phyloP scores from a whole-genome alignment of 768 basidiomycete species.

The Kwoniella botswanensis region DNA sequence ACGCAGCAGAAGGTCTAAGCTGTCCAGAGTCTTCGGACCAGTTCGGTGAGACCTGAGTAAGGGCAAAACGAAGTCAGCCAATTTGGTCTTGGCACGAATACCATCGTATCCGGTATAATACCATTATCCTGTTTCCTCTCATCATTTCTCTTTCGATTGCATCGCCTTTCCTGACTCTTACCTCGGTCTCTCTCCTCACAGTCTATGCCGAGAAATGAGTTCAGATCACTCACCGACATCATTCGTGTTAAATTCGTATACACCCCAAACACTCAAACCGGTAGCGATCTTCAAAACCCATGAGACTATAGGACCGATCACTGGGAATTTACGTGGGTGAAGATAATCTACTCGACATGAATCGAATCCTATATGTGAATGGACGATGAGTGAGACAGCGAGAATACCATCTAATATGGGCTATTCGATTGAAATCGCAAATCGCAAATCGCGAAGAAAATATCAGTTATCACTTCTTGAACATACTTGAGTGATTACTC shows the following conservation, averaged over 20 bases:
- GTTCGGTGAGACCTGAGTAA: slow-evolving; percentile 77
- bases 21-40: slow-evolving; percentile 80
- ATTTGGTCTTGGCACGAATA: too few species aligned
- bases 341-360: slow-evolving; percentile 82
- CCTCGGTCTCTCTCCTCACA: not conserved
- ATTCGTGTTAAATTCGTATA: slow-evolving; percentile 98
- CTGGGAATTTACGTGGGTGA: slow-evolving; percentile 90
- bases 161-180: not conserved
- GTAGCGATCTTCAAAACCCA: slow-evolving; percentile 82
- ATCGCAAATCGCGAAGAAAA: not conserved
- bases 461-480: too few species aligned
- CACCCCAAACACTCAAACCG: slow-evolving; percentile 76
- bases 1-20: slow-evolving; percentile 62
- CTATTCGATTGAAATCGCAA: slow-evolving; percentile 23
- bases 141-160: too few species aligned
- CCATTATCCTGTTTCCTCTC: too few species aligned
- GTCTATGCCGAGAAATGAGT: not conserved
- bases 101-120: too few species aligned
- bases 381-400: slow-evolving; percentile 83
- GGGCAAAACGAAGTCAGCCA: not conserved
- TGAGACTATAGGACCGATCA: slow-evolving; percentile 69
- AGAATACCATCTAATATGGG: slow-evolving; percentile 89
- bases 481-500: slow-evolving; percentile 28
- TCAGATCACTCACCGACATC: slow-evolving; percentile 77
- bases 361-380: slow-evolving; percentile 89